Conservation (phyloP, 345 rosid species). For the Lepidium africanum region DNA sequence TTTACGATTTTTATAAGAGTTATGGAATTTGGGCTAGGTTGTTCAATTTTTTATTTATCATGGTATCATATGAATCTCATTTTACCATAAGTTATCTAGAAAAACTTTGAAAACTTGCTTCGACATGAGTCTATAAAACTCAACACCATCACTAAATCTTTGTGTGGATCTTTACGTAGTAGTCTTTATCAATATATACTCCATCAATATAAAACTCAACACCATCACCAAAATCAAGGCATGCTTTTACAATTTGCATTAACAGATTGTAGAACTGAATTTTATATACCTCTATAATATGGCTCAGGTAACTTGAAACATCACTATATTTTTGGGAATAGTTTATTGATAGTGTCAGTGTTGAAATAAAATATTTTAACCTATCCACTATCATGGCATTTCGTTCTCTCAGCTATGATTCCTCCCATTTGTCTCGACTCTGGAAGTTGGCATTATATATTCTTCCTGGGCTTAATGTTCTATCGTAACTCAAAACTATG, state of each 20-base stretch:
- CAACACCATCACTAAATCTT: no score
- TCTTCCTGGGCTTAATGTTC: neutral
- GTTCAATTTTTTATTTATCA: no score
- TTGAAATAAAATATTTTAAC: neutral
- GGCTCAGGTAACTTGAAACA: neutral
- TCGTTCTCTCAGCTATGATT: neutral
- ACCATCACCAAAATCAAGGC: slow-evolving; percentile 65
- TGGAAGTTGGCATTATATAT: neutral
- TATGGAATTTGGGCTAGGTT: no score
- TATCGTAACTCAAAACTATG: neutral
- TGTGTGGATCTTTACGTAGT: no score
- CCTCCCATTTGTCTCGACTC: neutral
- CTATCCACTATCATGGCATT: neutral
- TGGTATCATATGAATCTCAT: no score
- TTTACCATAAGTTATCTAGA: no score
- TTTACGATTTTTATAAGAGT: no score
- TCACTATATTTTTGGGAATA: neutral
- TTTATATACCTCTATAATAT: neutral
- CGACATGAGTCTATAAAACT: no score
- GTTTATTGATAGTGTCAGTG: slow-evolving; percentile 9
- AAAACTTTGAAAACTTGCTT: no score
- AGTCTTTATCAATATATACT: no score
- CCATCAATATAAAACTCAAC: no score
- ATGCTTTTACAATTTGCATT: neutral
- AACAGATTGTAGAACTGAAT: neutral